A percentile compares a stretch with the other conserved stretches of the same genome.
These are phyloP conservation scores for Tolypocladium inflatum DNA, from an alignment of 2,329 filamentous ascomycete genomes.

Conservation along the genomic window DNA sequence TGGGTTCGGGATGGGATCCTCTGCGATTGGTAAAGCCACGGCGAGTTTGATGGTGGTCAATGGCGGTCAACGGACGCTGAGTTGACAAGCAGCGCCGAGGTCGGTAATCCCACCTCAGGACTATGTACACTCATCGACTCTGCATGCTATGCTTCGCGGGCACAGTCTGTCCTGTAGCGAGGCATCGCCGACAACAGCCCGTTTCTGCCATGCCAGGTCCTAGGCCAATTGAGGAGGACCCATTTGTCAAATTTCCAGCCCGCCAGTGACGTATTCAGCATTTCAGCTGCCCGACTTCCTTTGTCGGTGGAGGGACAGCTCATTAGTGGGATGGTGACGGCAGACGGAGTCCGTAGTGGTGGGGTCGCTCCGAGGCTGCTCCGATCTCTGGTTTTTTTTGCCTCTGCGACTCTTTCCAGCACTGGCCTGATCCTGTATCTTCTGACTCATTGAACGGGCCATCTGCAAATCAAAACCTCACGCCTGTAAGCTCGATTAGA, in stretches of 20 bases:
- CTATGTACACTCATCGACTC: neutral
- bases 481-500: neutral
- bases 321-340: neutral
- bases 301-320: neutral
- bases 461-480: neutral
- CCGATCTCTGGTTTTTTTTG: conserved; percentile 10
- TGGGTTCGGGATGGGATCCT: neutral
- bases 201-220: neutral
- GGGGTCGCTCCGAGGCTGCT: conserved; percentile 20
- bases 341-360: conserved; percentile 3
- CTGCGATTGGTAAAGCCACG: neutral
- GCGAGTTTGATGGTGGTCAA: neutral
- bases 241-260: neutral
- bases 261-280: neutral
- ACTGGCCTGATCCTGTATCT: neutral
- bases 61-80: neutral
- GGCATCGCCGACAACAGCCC: neutral
- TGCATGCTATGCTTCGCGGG: neutral
- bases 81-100: neutral
- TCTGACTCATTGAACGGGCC: neutral
- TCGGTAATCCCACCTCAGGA: neutral
- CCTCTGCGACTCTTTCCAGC: neutral
- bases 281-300: neutral
- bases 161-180: neutral
- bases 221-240: neutral